A percentile compares a stretch with the other conserved stretches of the same genome.
Conservation (phyloP, 176 grass and related monocot genomes). For the Carex littledalei region DNA sequence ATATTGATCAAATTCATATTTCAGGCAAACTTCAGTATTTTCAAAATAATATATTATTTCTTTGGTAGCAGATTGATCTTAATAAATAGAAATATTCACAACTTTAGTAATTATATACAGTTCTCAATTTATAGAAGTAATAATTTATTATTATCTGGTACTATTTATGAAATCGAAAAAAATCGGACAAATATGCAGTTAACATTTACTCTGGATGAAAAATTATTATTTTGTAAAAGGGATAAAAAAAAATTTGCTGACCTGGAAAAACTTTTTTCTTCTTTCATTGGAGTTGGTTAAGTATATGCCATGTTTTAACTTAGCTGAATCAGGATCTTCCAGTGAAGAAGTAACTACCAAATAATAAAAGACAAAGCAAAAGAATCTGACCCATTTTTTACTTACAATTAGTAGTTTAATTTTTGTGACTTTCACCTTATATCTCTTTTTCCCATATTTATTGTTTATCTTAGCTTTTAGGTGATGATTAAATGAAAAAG, state of each 20-base stretch:
- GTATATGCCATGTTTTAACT: too few species aligned
- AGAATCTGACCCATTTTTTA: neutral
- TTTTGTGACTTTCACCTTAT: neutral
- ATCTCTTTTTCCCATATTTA: neutral
- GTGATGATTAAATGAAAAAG: neutral
- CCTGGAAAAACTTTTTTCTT: neutral
- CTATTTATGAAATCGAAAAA: too few species aligned
- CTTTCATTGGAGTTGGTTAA: neutral
- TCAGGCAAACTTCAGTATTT: neutral
- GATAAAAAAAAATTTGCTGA: neutral
- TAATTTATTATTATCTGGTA: too few species aligned
- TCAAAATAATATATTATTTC: neutral
- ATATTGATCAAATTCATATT: neutral
- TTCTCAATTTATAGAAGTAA: too few species aligned
- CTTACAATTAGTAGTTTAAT: neutral
- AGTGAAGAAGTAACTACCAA: too few species aligned
- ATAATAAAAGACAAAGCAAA: slow-evolving; percentile 8
- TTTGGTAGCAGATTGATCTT: neutral
- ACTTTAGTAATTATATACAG: neutral
- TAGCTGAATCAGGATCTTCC: too few species aligned
- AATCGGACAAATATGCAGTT: neutral
- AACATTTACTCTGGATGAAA: neutral
- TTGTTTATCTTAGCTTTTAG: slow-evolving; percentile 7
- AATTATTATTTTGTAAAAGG: neutral
- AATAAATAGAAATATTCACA: neutral